Base-by-base conservation (phyloP, 371 early-diverging fungal species). In the Mucor lusitanicus region DNA sequence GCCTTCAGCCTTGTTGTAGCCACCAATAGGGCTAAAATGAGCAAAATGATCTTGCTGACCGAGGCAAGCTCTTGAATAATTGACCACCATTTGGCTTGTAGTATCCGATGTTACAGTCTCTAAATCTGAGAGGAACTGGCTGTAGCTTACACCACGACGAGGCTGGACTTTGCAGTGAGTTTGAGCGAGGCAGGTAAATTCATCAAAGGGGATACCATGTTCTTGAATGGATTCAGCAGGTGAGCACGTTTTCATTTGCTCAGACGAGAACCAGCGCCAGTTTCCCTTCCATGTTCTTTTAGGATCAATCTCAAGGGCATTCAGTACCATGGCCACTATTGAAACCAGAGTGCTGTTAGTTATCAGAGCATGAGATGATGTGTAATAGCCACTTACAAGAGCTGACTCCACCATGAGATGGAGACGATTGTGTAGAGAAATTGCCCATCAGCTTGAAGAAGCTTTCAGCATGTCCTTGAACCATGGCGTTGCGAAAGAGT, bases 301-400 rank as follows among this genome's bases (percentile, higher is more conserved):
- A 3, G 96, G 96, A 65, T 95, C 95, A n/a, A 97, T 91, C 71
- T 94, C 94, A 35, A 97, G 82, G 7, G 95, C 93, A 72, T 97
- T 97, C 19, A 97, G 84, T 4, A 93, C 95, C 93, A 95, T 97
- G 32, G 95, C 92, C 62, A 93, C 83, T 82, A 67, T n/a, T 28
- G n/a, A 56, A 61, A 56, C 1, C 8, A 6, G 17, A 13, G 3
- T 21, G 21, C 19, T 7, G 19, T 48, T 48, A 48, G 48, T n/a
- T 48, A n/a, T 11, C 4, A n/a, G 15, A n/a, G 28, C 17, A 46
- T 27, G n/a, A 54, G 12, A 0, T 35, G 17, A 17, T 17, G 3
- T 17, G 21, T 21, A 21, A 50, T 7, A 44, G 17, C 30, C 50
- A 74, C 84, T 80, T 82, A 82, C 81, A 90, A n/a, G 95, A 77